Evolutionary conservation across 768 basidiomycete genomes (phyloP), one percentile per base, ranked within the genome.

Genomic region (Lentinula sp.): DNA sequence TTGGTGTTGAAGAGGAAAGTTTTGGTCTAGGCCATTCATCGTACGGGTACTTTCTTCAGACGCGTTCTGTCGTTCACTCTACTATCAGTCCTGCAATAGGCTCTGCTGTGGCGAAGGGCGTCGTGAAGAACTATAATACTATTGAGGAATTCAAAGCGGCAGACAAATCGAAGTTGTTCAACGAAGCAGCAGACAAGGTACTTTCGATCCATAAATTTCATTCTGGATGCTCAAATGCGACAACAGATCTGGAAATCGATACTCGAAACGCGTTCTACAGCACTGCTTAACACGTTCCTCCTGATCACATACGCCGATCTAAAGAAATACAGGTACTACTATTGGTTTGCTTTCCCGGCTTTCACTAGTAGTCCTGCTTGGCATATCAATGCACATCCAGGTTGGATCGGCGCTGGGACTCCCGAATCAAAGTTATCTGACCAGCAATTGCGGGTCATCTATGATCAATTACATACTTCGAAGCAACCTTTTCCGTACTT

Each of bases 281-380:
- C 82, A 5, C 72, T 79, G 11, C 78, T 98, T 43, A 90, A 82
- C 59, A 82, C 82, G 4, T 98, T 98, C 76, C 79, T 98, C 21
- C 78, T 97, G 55, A 89, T 99, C 66, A 94, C 95, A 0, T 98
- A 87, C 66, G 93, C 97, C 0, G 97, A 99, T 73, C 86, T 99
- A 66, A 99, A 98, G 81, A 98, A 95, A 72, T 98, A 97, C 79
- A 89, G 88, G 65, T 98, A 94, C 70, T 95, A 88, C 69, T 98
- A 98, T 74, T 99, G 96, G 97, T 98, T 98, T 69, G 90, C 91
- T 0, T 97, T 98, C 71, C 96, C 97, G 2, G 93, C 95, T 0
- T 87, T 98, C 65, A 87, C 88, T 0, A 78, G 91, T 21, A 93
- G 92, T 65, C 95, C 97, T 6, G 84, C 89, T 5, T 98, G 95